Evolutionary conservation across 2,329 filamentous ascomycete genomes (phyloP).

Genomic region (Neofusicoccum umdonicola): DNA sequence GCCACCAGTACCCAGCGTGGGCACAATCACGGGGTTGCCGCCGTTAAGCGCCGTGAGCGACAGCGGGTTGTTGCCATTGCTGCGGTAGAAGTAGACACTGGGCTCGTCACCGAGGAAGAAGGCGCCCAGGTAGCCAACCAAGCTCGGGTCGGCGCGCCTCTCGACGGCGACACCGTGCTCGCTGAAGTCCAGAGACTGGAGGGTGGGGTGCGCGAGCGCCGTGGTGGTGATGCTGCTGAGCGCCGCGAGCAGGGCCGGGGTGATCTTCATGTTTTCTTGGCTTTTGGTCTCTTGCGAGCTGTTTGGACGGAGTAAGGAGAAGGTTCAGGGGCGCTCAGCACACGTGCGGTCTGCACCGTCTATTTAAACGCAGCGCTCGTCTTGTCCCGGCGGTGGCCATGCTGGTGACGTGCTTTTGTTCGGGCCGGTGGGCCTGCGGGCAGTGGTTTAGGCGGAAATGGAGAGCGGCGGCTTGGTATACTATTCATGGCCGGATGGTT

Average conservation of each 20-base stretch:
- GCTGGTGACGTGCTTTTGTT: too few relatives aligned
- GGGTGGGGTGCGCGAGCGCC: not conserved
- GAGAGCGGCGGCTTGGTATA: not conserved
- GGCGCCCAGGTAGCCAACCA: conserved; percentile 53
- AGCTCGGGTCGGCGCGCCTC: conserved; percentile 32
- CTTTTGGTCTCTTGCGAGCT: not conserved
- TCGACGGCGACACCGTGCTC: conserved; percentile 19
- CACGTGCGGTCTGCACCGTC: too few relatives aligned
- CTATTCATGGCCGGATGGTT: not conserved
- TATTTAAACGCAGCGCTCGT: too few relatives aligned
- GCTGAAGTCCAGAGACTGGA: conserved; percentile 17
- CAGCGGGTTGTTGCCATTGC: conserved; percentile 51
- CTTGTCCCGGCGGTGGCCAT: too few relatives aligned
- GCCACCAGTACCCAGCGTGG: conserved; percentile 52
- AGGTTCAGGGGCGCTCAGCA: too few relatives aligned
- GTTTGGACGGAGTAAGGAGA: not conserved
- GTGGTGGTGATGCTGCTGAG: not conserved
- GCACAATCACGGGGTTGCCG: conserved; percentile 48
- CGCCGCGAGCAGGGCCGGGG: not conserved
- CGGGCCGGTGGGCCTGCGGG: not conserved
- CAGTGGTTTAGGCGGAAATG: conserved; percentile 4
- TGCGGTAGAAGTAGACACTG: conserved; percentile 55
- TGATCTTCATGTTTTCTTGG: not conserved
- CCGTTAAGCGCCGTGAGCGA: conserved; percentile 51
- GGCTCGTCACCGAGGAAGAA: conserved; percentile 57